Evolutionary conservation across 352 stramenopile genomes (phyloP).

Genomic region (Thraustochytrium sp.): DNA sequence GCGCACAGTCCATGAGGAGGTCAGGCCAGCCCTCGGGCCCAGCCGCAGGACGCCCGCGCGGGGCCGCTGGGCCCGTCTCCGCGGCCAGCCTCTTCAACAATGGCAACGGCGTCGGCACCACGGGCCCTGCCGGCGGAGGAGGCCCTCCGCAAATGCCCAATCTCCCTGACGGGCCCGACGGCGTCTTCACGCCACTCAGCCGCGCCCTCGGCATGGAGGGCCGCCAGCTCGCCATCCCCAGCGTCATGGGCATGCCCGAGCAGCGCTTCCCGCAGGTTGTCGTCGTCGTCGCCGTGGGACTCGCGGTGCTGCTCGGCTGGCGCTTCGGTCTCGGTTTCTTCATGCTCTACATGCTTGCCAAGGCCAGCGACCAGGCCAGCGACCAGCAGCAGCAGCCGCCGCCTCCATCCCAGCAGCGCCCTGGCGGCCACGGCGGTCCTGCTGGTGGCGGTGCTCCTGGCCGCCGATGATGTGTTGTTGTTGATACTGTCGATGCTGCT

Average conservation of each 20-base stretch:
- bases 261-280: slow-evolving; percentile 20
- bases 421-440: not conserved
- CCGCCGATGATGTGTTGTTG: no score
- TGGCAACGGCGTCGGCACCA: not conserved
- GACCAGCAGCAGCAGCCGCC: not conserved
- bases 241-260: not conserved
- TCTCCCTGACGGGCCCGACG: not conserved
- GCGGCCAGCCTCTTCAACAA: not conserved
- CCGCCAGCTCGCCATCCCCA: not conserved
- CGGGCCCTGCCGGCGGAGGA: not conserved
- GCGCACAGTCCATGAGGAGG: not conserved
- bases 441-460: no score
- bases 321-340: slow-evolving; percentile 8
- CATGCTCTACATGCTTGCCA: not conserved
- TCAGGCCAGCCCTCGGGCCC: not conserved
- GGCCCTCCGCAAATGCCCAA: not conserved
- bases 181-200: not conserved
- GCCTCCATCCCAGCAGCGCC: not conserved
- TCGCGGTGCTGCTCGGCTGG: not conserved
- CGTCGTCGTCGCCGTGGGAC: not conserved
- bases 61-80: not conserved
- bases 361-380: not conserved
- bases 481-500: no score
- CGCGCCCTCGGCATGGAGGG: not conserved
- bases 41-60: not conserved